Evolutionary conservation across 495 filamentous ascomycete genomes (phyloP).

Genomic region (Daldinia vernicosa): DNA sequence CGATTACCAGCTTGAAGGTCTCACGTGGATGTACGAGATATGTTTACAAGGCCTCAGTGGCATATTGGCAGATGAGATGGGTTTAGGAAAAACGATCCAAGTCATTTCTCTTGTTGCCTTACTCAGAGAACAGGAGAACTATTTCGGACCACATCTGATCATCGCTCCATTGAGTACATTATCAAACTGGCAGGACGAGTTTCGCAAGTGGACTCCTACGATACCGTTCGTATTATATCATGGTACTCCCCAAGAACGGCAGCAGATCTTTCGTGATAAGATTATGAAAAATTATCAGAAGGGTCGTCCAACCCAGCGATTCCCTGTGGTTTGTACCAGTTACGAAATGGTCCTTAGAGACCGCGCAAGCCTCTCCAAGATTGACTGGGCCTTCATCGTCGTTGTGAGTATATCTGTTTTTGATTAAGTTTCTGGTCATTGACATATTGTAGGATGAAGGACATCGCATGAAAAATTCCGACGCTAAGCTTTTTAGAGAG

Average conservation of each 20-base stretch:
- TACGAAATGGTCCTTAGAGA: constrained; percentile 97
- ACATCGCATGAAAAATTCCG: constrained; percentile 96
- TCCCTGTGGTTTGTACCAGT: constrained; percentile 90
- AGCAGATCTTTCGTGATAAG: constrained; percentile 69
- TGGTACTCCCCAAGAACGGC: constrained; percentile 77
- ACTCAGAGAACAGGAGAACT: constrained; percentile 82
- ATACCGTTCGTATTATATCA: constrained; percentile 93
- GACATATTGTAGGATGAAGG: constrained; percentile 76
- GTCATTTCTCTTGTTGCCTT: constrained; percentile 91
- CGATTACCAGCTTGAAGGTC: constrained; percentile 90
- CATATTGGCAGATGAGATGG: constrained; percentile 98
- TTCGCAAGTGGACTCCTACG: constrained; percentile 83
- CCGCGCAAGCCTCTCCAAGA: constrained; percentile 76
- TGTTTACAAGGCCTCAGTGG: constrained; percentile 86
- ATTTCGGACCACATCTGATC: constrained; percentile 86
- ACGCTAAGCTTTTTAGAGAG: constrained; percentile 89
- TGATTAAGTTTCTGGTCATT: constrained; percentile 10
- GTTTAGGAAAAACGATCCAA: constrained; percentile 90
- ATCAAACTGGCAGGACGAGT: constrained; percentile 97
- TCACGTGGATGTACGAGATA: constrained; percentile 94
- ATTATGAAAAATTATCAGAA: constrained; percentile 66
- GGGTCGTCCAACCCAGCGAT: constrained; percentile 64
- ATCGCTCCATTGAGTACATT: constrained; percentile 90
- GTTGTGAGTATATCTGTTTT: constrained; percentile 66
- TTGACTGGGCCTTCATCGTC: constrained; percentile 96